A percentile compares a stretch with the other conserved stretches of the same genome.
Conservation (phyloP, 2,329 filamentous ascomycete genomes). For the Aspergillus ruber region DNA sequence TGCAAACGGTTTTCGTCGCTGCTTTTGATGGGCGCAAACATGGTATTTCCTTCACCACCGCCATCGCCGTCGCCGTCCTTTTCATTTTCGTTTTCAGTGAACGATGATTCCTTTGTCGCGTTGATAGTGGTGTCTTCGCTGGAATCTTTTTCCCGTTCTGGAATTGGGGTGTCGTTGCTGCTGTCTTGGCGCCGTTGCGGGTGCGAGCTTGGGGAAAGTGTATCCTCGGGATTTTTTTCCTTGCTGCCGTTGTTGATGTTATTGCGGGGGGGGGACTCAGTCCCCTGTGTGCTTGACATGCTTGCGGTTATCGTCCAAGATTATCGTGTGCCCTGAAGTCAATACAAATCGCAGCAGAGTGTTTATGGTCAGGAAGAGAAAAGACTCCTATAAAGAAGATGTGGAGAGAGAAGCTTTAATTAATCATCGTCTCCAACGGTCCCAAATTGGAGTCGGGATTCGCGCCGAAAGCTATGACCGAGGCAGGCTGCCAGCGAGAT, state of each 20-base stretch:
- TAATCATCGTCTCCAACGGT: not conserved
- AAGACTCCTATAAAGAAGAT: not conserved
- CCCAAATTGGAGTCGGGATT: not conserved
- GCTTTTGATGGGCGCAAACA: constrained; percentile 18
- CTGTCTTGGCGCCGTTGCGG: not conserved
- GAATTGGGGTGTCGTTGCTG: no score
- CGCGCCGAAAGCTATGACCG: not conserved
- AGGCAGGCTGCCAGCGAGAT: not conserved
- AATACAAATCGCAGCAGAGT: no score
- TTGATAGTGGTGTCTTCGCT: not conserved
- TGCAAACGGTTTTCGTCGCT: constrained; percentile 13
- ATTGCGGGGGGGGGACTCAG: no score
- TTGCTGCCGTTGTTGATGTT: no score
- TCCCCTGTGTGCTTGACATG: no score
- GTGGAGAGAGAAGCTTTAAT: no score
- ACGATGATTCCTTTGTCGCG: not conserved
- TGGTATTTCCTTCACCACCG: constrained; percentile 4
- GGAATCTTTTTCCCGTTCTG: no score
- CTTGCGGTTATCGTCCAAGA: no score
- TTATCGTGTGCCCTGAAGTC: no score
- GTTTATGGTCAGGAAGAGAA: not conserved
- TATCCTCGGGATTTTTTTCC: no score
- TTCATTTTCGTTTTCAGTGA: constrained; percentile 2
- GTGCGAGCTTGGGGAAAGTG: not conserved
- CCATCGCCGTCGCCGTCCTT: constrained; percentile 1